Evolutionary conservation across 2,329 filamentous ascomycete species (phyloP).

Genomic region (Rutstroemia sp.): DNA sequence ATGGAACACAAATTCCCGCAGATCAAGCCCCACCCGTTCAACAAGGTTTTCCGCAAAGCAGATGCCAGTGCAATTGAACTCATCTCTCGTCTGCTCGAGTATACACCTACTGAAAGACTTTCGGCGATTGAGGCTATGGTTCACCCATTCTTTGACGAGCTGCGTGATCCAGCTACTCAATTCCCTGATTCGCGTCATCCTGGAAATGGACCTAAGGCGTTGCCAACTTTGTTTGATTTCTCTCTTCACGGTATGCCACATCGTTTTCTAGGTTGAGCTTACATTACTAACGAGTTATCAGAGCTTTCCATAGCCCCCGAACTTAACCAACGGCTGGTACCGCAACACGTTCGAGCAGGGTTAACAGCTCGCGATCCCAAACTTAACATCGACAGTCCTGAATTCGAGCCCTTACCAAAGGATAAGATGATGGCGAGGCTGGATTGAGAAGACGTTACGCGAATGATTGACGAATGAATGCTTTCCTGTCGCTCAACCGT

Average conservation of each 20-base stretch:
- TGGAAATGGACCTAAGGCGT: conserved; percentile 64
- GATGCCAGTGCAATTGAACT: conserved; percentile 88
- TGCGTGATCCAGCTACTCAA: conserved; percentile 83
- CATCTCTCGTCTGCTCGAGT: conserved; percentile 89
- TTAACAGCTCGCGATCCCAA: conserved; percentile 60
- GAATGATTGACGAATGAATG: conserved; percentile 29
- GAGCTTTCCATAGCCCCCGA: conserved; percentile 93
- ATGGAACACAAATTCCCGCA: conserved; percentile 99
- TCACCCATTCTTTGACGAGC: conserved; percentile 96
- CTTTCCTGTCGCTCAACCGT: conserved; percentile 27
- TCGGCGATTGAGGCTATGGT: conserved; percentile 95
- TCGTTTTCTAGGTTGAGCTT: neutral
- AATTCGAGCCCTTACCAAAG: conserved; percentile 83
- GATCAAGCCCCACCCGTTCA: conserved; percentile 99
- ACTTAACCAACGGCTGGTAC: conserved; percentile 83
- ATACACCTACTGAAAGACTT: conserved; percentile 92
- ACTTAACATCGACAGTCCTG: conserved; percentile 71
- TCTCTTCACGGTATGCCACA: conserved; percentile 71
- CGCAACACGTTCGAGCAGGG: conserved; percentile 67
- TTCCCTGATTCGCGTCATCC: conserved; percentile 91
- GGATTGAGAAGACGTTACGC: conserved; percentile 56
- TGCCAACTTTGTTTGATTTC: conserved; percentile 89
- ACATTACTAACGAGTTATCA: conserved; percentile 32
- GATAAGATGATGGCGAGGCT: conserved; percentile 97
- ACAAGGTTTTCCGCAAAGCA: conserved; percentile 97